Base-by-base conservation (phyloP, 2,329 filamentous ascomycete genomes). In the Claviceps paspali region DNA sequence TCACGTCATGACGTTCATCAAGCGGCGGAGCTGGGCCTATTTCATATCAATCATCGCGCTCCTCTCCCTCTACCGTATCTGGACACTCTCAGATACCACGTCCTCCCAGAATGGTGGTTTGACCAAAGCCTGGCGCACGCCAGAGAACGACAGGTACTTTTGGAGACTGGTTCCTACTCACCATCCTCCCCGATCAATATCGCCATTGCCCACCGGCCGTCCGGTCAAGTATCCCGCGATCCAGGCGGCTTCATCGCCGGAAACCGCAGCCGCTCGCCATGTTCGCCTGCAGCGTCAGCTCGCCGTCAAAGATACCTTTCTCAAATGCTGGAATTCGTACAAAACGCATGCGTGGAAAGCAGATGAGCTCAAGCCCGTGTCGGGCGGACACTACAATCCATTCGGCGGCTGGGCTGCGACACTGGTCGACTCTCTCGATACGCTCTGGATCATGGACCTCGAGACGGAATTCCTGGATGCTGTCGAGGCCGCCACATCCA, bases 331-430 rank as follows among this genome's bases (percentile, higher is more conserved):
- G 88, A 60, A 64, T 4, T 84, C 82, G 26, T 96, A 96, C 60
- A 81, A 72, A 51, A 66, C 75, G 42, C 68, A 77, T 48, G 88
- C 87, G 9, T 91, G 83, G 75, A 73, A 78, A 43, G 82, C 92
- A 47, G 91, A 96, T 52, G 91, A 96, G 61, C 60, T 96, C 12
- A 69, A 62, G 31, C 91, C 91, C 2, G 64, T 88, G 8, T 71
- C 73, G 22, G 77, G 77, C 36, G 63, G 61, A 11, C 74, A 65
- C 45, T 73, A 74, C 14, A 82, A 95, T 52, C 83, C 85, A 0
- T 96, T 96, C 56, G 88, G 85, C 52, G 84, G 82, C 35, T 94
- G 86, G 86, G 82, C 82, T 14, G 86, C 86, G 12, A 92, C 86
- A 0, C 55, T 94, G 42, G 82, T 94, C 5, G 86, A 94, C 61